Evolutionary conservation across 495 filamentous ascomycete species (phyloP).

Genomic region (Durotheca rogersii): DNA sequence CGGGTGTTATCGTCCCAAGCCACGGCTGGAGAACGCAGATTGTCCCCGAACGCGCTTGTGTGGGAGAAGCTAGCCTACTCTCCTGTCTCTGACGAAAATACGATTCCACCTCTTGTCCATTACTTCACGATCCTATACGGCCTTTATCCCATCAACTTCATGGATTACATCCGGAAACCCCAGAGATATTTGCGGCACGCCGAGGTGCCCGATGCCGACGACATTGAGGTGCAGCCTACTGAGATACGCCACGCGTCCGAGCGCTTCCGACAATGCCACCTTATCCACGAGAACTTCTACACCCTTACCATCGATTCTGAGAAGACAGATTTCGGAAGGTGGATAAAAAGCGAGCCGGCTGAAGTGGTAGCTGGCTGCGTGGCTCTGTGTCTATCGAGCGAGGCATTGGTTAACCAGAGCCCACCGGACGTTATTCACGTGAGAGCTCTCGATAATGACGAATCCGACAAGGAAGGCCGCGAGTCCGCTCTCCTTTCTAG

Average conservation of each 20-base stretch:
- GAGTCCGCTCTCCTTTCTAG: slow-evolving; percentile 40
- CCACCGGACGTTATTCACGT: slow-evolving; percentile 4
- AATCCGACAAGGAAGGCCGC: slow-evolving; percentile 21
- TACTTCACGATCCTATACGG: slow-evolving; percentile 81
- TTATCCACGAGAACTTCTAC: slow-evolving; percentile 74
- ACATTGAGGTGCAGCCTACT: slow-evolving; percentile 68
- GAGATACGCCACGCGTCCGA: slow-evolving; percentile 70
- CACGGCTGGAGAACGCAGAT: slow-evolving; percentile 32
- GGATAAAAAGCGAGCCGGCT: slow-evolving; percentile 68
- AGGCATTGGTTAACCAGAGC: slow-evolving; percentile 9
- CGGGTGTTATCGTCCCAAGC: slow-evolving; percentile 43
- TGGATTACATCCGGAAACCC: slow-evolving; percentile 74
- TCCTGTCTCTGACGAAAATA: slow-evolving; percentile 56
- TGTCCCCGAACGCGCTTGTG: slow-evolving; percentile 18
- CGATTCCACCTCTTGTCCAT: slow-evolving; percentile 68
- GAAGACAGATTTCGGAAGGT: slow-evolving; percentile 66
- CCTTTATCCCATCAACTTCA: slow-evolving; percentile 76
- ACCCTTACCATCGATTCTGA: slow-evolving; percentile 69
- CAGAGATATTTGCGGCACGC: slow-evolving; percentile 66
- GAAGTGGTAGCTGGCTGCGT: slow-evolving; percentile 72
- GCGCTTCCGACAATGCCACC: slow-evolving; percentile 63
- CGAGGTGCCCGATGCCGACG: slow-evolving; percentile 60
- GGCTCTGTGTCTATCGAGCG: slow-evolving; percentile 44
- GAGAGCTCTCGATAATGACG: slow-evolving; percentile 9
- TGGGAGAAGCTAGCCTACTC: slow-evolving; percentile 64